Conservation (phyloP, 306 rosid species). For the Citrullus colocynthis region DNA sequence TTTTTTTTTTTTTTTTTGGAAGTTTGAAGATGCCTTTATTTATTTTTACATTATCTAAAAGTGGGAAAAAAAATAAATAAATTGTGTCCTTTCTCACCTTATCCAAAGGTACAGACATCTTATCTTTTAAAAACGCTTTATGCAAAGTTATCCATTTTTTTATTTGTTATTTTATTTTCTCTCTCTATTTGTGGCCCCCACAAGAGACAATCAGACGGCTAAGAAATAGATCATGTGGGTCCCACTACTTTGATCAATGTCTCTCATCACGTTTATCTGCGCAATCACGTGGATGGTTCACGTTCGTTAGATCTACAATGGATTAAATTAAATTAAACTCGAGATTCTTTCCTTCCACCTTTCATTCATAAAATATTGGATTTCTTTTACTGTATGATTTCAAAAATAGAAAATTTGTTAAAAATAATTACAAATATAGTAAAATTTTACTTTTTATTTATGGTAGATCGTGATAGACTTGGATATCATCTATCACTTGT, state of each 20-base stretch:
- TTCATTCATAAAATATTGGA: neutral
- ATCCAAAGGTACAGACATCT: conserved; percentile 10
- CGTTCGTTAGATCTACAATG: neutral
- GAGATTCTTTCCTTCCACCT: neutral
- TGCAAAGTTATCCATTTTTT: neutral
- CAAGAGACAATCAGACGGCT: neutral
- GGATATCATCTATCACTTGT: too few species aligned
- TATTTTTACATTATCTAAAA: too few species aligned
- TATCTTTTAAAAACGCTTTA: neutral
- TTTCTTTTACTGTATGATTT: too few species aligned
- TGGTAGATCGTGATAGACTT: too few species aligned
- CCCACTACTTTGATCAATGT: neutral
- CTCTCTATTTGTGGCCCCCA: neutral
- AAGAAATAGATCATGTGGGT: neutral
- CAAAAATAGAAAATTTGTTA: too few species aligned
- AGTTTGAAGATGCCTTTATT: too few species aligned
- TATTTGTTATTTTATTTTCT: neutral
- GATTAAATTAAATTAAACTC: neutral
- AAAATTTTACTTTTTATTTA: too few species aligned
- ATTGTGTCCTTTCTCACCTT: neutral
- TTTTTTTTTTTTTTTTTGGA: too few species aligned
- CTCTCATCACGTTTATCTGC: neutral
- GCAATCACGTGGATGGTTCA: neutral
- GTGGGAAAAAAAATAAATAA: neutral
- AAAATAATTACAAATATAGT: too few species aligned